Conservation (phyloP, 768 basidiomycete genomes). For the Pulveroboletus sp. region DNA sequence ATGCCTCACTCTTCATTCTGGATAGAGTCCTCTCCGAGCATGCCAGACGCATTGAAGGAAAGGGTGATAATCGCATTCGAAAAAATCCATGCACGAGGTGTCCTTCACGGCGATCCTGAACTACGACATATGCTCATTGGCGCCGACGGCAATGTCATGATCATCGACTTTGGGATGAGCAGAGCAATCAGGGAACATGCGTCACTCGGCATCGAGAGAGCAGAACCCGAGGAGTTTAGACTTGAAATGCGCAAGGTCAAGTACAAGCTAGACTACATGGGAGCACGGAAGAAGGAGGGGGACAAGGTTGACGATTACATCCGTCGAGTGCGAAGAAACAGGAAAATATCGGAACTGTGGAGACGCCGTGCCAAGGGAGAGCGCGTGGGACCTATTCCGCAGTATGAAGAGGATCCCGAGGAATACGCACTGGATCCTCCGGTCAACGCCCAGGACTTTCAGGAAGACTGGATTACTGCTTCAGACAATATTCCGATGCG, state of each 20-base stretch:
- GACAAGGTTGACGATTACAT: conserved; percentile 31
- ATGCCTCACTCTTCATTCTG: conserved; percentile 58
- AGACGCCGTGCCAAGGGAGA: conserved; percentile 27
- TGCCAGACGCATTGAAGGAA: conserved; percentile 55
- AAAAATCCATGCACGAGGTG: conserved; percentile 45
- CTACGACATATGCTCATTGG: conserved; percentile 54
- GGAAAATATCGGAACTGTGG: conserved; percentile 23
- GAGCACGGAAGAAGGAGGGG: conserved; percentile 35
- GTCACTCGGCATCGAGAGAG: conserved; percentile 34
- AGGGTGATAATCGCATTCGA: conserved; percentile 49
- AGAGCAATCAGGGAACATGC: conserved; percentile 28
- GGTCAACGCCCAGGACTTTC: conserved; percentile 32
- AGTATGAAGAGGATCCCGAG: conserved; percentile 28
- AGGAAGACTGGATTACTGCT: conserved; percentile 34
- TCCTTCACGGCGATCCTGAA: conserved; percentile 48
- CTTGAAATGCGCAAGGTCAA: conserved; percentile 56
- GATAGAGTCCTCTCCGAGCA: conserved; percentile 56
- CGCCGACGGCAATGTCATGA: conserved; percentile 48
- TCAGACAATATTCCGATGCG: conserved; percentile 34
- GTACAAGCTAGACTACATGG: conserved; percentile 48
- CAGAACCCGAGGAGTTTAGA: conserved; percentile 40
- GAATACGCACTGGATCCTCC: conserved; percentile 34
- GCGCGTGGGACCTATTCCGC: conserved; percentile 29
- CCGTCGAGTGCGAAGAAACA: conserved; percentile 30
- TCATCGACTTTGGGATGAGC: conserved; percentile 54